Base-by-base conservation (phyloP, 352 stramenopile genomes). In the Globisporangium cylindrosporum region DNA sequence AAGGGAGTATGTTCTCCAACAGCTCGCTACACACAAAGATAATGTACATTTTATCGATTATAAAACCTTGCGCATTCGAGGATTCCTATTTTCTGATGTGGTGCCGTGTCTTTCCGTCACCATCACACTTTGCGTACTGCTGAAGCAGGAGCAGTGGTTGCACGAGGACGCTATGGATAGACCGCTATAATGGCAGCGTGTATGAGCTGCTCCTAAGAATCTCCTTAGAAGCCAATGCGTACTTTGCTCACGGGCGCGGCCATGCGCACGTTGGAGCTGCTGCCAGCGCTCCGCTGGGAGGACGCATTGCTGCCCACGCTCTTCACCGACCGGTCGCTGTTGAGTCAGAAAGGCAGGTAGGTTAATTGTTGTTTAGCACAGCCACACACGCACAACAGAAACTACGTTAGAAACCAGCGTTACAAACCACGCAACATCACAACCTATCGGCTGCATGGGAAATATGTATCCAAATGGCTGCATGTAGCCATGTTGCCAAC, bases 211-310 rank as follows among this genome's bases (percentile, higher is more conserved):
- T 20, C 38, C 10, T 20, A 6, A 4, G 15, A 14, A 18, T n/a
- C 5, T 20, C 15, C 15, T 68, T 81, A 89, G 51, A 92, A 86
- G 22, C 78, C 77, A 27, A 89, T 79, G 54, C 73, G 78, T 22
- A 92, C 80, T 59, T 86, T 90, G 69, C 74, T 89, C 60, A 90
- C 79, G 2, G 81, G 80, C 8, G 84, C 82, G 25, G 81, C 84
- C 15, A 92, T 63, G 60, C 84, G 84, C n/a, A 74, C 64, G 56
- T 72, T 78, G 6, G 73, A 81, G 59, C 79, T 71, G 70, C 81
- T 90, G 56, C 78, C 73, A 1, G 12, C 76, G 70, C 82, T 90
- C 8, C 78, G 73, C 56, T 84, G 70, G 18, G 80, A 90, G 27
- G 80, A 90, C 14, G 60, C 73, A 43, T 82, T 88, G 71, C 83